These are phyloP conservation scores for Penicillium sp. DNA, from an alignment of 2,329 filamentous ascomycete genomes.

Conservation along the genomic window DNA sequence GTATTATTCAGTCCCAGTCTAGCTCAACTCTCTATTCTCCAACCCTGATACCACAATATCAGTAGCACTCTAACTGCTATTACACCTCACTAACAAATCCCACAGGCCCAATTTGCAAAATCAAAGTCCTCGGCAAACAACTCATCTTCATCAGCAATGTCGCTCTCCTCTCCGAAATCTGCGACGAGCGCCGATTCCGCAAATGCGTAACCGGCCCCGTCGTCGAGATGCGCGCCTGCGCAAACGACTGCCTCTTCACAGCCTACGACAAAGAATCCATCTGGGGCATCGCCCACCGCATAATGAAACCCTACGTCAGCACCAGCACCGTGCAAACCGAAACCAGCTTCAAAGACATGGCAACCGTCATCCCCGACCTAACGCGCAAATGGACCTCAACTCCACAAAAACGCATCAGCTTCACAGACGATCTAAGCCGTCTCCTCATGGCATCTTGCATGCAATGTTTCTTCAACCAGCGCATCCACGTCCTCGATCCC, in stretches of 20 bases:
- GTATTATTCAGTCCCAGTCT: constrained; percentile 41
- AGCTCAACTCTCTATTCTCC: no score
- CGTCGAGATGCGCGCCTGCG: constrained; percentile 61
- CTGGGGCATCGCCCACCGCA: constrained; percentile 66
- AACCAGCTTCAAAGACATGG: constrained; percentile 52
- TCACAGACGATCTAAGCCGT: constrained; percentile 56
- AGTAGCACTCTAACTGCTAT: no score
- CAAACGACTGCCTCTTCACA: constrained; percentile 71
- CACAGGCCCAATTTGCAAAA: constrained; percentile 64
- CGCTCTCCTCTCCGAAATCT: constrained; percentile 65
- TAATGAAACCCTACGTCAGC: constrained; percentile 48
- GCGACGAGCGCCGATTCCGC: constrained; percentile 67
- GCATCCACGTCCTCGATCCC: constrained; percentile 51
- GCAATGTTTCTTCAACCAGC: constrained; percentile 54
- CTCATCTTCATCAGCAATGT: constrained; percentile 58
- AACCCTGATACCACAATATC: no score
- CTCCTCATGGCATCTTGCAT: constrained; percentile 57
- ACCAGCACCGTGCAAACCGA: constrained; percentile 42
- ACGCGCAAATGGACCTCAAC: constrained; percentile 53
- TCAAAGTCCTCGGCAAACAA: constrained; percentile 52
- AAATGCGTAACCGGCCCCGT: constrained; percentile 58
- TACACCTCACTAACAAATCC: background rate
- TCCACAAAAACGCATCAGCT: constrained; percentile 40
- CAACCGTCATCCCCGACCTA: constrained; percentile 52
- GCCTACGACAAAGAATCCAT: constrained; percentile 53